phyloP scores from a whole-genome alignment of 495 filamentous ascomycete species.

The Penicillium fimorum region DNA sequence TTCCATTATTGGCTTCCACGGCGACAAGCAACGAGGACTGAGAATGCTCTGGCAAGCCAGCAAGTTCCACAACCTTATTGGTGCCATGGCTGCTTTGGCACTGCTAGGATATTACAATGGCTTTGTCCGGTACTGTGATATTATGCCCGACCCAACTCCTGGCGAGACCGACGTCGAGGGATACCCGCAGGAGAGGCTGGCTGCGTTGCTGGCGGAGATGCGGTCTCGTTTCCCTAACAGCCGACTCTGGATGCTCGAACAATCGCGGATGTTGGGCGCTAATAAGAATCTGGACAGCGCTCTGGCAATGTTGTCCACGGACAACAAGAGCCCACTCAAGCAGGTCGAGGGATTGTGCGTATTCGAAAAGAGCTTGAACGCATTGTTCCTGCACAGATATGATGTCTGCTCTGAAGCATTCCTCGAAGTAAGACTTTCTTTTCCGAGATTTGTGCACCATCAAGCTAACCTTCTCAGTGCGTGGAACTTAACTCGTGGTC shows the following conservation, averaged over 20 bases:
- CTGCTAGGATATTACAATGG: slow-evolving; percentile 86
- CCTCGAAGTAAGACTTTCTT: slow-evolving; percentile 46
- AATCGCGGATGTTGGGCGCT: slow-evolving; percentile 74
- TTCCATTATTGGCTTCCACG: slow-evolving; percentile 86
- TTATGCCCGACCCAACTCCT: slow-evolving; percentile 60
- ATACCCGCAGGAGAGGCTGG: slow-evolving; percentile 70
- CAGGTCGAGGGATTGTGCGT: slow-evolving; percentile 77
- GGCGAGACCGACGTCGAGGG: slow-evolving; percentile 58
- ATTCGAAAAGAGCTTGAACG: slow-evolving; percentile 80
- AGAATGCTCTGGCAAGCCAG: slow-evolving; percentile 90
- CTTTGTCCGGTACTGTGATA: slow-evolving; percentile 81
- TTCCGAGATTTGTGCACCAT: not conserved
- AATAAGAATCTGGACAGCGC: slow-evolving; percentile 67
- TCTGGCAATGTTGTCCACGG: slow-evolving; percentile 57
- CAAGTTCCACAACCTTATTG: slow-evolving; percentile 84
- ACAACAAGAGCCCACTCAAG: slow-evolving; percentile 70
- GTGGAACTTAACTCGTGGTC: slow-evolving; percentile 89
- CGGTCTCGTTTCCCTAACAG: slow-evolving; percentile 75
- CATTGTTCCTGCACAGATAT: slow-evolving; percentile 77
- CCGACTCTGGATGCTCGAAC: slow-evolving; percentile 85
- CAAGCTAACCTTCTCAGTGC: slow-evolving; percentile 45
- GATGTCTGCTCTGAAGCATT: slow-evolving; percentile 70
- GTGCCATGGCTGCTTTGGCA: slow-evolving; percentile 79
- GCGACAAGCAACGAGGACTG: slow-evolving; percentile 81
- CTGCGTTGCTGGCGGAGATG: slow-evolving; percentile 69